Evolutionary conservation across 108 stramenopile genomes (phyloP), one percentile per base, ranked within the genome.

Genomic region (Nitzschia palea): DNA sequence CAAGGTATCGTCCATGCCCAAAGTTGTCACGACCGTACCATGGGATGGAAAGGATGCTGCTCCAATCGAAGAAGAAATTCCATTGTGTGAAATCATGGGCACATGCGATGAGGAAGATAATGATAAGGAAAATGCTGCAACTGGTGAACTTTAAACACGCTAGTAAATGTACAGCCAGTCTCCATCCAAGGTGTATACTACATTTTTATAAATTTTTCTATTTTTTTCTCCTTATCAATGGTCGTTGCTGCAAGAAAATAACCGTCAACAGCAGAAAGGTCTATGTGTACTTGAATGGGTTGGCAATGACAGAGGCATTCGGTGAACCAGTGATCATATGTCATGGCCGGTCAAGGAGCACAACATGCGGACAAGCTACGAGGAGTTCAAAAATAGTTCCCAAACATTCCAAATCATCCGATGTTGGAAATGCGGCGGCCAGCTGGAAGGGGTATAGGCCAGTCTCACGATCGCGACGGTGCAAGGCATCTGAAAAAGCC

Each of bases 1-100:
- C 25, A 73, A 73, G 34, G 15, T 25, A 2, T n/a, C 25, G 2
- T 50, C 18, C 8, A 23, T 78, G 26, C 77, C 77, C 8, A 37
- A 48, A 0, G 36, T 67, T 48, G 65, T 51, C 14, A 44, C 70
- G 12, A 43, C 44, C 14, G 68, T 64, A n/a, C 68, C 72, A 14
- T 79, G 78, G 78, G 73, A 79, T 59, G 78, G 78, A 51, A 12
- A 66, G 35, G 77, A 78, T 47, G 71, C 42, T 26, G 59, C 45
- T 43, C 44, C 52, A 6, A 25, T 44, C 22, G 70, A 78, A 32
- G 77, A 78, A 55, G 77, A 78, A 25, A 32, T 74, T 36, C 22
- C 44, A 48, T 35, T 77, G 23, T 62, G 28, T 2, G 76, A 77
- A 20, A 71, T 77, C 31, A 73, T 78, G 77, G 71, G 71, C 22